Base-by-base conservation (phyloP, 2,329 filamentous ascomycete genomes). In the Penicillium janthinellum region DNA sequence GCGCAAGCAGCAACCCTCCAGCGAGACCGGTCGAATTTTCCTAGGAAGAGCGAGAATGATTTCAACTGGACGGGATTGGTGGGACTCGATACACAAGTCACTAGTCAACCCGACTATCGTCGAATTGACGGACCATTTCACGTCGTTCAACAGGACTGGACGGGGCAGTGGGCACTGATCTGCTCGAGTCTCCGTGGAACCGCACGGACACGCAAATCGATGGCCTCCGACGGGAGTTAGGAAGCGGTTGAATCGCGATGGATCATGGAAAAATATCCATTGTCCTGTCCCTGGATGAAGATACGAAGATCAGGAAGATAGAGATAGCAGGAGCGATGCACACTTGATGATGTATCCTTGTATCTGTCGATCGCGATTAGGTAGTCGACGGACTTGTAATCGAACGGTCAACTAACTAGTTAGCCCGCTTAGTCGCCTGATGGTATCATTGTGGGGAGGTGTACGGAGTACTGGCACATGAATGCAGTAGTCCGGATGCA, bases 141-240 rank as follows among this genome's bases (percentile, higher is more conserved):
- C 31, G 6, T 45, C 31, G 12, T 45, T 45, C 42, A 45, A 28
- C 31, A 10, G 7, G 31, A 45, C 11, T 14, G 22, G 22, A 42
- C 41, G 11, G 17, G 31, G 31, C 31, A 28, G n/a, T 22, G 12
- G 20, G 12, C 6, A 45, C 20, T 45, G 42, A 45, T 25, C 37
- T 17, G 25, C 38, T 37, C 5, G 41, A 35, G 10, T 51, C 10
- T 22, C 17, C 44, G 42, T 57, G 48, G 48, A 52, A 52, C 52
- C 52, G 58, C 58, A 59, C 58, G 42, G 54, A 56, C 34, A 10
- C 25, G 45, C 45, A 4, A 48, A 17, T 34, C 45, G 12, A 31
- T 44, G 45, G 15, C 34, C 45, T 31, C 45, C 45, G 28, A 44
- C 17, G 31, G 31, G 31, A 8, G 31, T 31, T 31, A 31, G 31